These are phyloP conservation scores for Xylaria sp. DNA, from an alignment of 2,329 filamentous ascomycete species.

Conservation along the genomic window DNA sequence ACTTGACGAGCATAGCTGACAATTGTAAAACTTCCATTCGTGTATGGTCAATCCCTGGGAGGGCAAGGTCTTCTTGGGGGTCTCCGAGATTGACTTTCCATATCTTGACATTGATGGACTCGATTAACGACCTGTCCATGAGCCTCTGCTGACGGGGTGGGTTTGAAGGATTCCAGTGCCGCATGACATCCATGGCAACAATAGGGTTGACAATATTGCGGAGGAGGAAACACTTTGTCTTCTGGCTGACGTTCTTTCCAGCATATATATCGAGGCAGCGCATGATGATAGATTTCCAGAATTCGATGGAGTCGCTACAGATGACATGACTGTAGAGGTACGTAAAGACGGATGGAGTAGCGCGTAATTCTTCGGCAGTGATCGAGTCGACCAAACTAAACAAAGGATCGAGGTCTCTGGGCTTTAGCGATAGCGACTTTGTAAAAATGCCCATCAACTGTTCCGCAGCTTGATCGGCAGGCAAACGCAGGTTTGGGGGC, in stretches of 20 bases:
- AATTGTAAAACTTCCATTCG: conserved; percentile 95
- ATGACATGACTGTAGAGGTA: conserved; percentile 91
- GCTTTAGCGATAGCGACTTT: conserved; percentile 78
- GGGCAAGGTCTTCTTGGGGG: conserved; percentile 81
- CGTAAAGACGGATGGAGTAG: conserved; percentile 77
- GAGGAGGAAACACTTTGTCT: conserved; percentile 91
- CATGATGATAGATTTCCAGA: conserved; percentile 83
- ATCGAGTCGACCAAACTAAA: conserved; percentile 86
- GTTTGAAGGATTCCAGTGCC: conserved; percentile 73
- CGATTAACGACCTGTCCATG: conserved; percentile 87
- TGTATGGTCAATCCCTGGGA: conserved; percentile 91
- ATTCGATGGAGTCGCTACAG: conserved; percentile 83
- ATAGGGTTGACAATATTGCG: conserved; percentile 95
- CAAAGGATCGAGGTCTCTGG: conserved; percentile 82
- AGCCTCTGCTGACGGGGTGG: conserved; percentile 71
- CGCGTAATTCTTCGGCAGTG: conserved; percentile 83
- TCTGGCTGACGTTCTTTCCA: conserved; percentile 80
- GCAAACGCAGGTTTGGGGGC: conserved; percentile 77
- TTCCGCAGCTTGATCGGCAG: conserved; percentile 88
- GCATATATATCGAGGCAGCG: conserved; percentile 90
- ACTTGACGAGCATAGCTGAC: conserved; percentile 94
- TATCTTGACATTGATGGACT: conserved; percentile 89
- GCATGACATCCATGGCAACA: conserved; percentile 94
- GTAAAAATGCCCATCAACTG: conserved; percentile 88
- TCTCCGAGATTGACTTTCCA: conserved; percentile 92